Evolutionary conservation across 371 early-diverging fungal genomes (phyloP), one percentile per base, ranked within the genome.

Genomic region (Batrachochytrium dendrobatidis): DNA sequence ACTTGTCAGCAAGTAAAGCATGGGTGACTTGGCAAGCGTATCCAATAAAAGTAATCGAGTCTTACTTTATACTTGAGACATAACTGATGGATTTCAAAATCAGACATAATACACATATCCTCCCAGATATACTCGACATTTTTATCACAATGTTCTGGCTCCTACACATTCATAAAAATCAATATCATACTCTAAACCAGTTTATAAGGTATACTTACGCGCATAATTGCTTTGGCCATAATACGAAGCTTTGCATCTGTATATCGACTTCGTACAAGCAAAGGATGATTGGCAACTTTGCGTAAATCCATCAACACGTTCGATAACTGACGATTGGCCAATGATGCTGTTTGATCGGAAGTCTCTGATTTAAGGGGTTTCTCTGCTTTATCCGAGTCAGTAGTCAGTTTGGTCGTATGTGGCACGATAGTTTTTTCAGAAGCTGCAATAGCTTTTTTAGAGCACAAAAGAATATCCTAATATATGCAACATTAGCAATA

Each of bases 251-350:
- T 69, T 0, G 55, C 69, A 56, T 82, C 81, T 0, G 70, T 71
- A 67, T 87, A 94, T 3, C 72, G 58, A 44, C 80, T 65, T 33
- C 94, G 74, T 62, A 89, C 76, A 5, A 94, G 70, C 62, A 94
- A 66, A 2, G 91, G 94, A 61, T 94, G 94, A 58, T 86, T 84
- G 15, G 92, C 85, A 0, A 85, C 87, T 64, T 94, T 94, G 26
- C 94, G 79, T 57, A 94, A 75, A 54, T 89, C 77, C 82, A 92
- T 88, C 28, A 92, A 65, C 10, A 84, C 71, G 53, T 89, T 88
- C 4, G 75, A 74, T 64, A 87, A 63, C n/a, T 67, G 56, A 48
- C n/a, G n/a, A n/a, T n/a, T n/a, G n/a, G n/a, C n/a, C n/a, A n/a
- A n/a, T n/a, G n/a, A n/a, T n/a, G n/a, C n/a, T n/a, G n/a, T n/a